These are phyloP conservation scores for Leccinum pellstonianum DNA, from an alignment of 768 basidiomycete genomes.

Conservation along the genomic window DNA sequence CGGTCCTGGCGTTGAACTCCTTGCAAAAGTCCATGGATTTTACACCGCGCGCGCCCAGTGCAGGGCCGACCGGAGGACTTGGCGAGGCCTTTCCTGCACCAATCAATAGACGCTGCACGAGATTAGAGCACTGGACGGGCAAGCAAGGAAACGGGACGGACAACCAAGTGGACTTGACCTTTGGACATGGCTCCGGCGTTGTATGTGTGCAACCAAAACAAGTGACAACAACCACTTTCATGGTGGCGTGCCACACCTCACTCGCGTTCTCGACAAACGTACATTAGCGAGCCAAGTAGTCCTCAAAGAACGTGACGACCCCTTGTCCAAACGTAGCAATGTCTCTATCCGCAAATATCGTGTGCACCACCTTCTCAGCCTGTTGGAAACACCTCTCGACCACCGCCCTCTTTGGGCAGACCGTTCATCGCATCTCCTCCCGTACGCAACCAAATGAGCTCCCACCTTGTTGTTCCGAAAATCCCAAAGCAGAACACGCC, in stretches of 20 bases:
- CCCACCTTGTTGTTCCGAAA: constrained; percentile 47
- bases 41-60: constrained; percentile 95
- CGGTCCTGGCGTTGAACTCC: constrained; percentile 98
- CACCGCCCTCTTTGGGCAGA: constrained; percentile 35
- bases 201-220: constrained; percentile 22
- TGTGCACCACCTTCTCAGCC: constrained; percentile 39
- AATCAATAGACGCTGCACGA: constrained; percentile 72
- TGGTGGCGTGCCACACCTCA: constrained; percentile 16
- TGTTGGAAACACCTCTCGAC: constrained; percentile 33
- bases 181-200: constrained; percentile 54
- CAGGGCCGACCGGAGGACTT: constrained; percentile 94
- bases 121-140: constrained; percentile 11
- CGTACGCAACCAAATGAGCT: constrained; percentile 10
- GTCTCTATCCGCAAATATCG: constrained; percentile 39
- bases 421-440: constrained; percentile 20
- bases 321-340: constrained; percentile 42
- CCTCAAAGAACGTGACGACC: constrained; percentile 39
- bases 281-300: constrained; percentile 26
- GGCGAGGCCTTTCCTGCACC: constrained; percentile 95
- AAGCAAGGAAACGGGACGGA: constrained; percentile 39
- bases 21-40: constrained; percentile 99
- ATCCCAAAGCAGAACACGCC: constrained; percentile 47
- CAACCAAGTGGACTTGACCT: constrained; percentile 73
- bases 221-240: constrained; percentile 10
- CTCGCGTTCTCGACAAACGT: constrained; percentile 7